Percentiles rank a stretch among this genome's conserved stretches.
These are phyloP conservation scores for Amanita rubescens DNA, from an alignment of 768 basidiomycete genomes.

Conservation along the genomic window DNA sequence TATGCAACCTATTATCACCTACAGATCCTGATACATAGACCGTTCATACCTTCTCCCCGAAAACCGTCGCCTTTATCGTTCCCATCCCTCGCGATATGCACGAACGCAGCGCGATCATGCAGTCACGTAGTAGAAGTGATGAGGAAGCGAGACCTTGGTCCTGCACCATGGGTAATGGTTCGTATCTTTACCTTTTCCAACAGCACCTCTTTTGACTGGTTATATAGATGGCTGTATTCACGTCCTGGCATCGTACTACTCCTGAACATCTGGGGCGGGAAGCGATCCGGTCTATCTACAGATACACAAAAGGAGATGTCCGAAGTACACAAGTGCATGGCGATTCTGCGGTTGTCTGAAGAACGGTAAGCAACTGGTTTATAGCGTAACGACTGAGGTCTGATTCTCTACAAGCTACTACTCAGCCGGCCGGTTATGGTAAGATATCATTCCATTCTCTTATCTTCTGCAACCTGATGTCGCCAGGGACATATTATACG, in stretches of 20 bases:
- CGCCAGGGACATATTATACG: conserved; percentile 63
- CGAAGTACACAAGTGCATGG: conserved; percentile 63
- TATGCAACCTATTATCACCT: conserved; percentile 45
- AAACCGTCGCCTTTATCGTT: conserved; percentile 42
- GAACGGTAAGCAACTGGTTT: conserved; percentile 11
- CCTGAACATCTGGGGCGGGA: conserved; percentile 61
- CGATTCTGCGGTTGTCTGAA: conserved; percentile 38
- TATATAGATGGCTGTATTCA: conserved; percentile 32
- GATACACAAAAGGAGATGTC: conserved; percentile 49
- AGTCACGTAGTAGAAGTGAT: conserved; percentile 70
- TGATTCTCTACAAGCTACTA: conserved; percentile 22
- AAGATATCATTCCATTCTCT: background rate
- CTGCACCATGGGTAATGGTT: background rate
- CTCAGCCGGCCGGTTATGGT: conserved; percentile 40
- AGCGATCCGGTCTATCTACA: conserved; percentile 36
- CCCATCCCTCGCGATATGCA: conserved; percentile 69
- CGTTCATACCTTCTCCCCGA: conserved; percentile 60
- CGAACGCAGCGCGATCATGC: conserved; percentile 74
- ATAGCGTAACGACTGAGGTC: background rate
- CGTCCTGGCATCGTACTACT: conserved; percentile 51
- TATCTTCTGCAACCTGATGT: conserved; percentile 20
- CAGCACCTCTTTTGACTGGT: background rate
- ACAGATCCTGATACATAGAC: conserved; percentile 71
- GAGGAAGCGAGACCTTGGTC: conserved; percentile 25
- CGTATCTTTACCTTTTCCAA: background rate